phyloP scores from a whole-genome alignment of 495 filamentous ascomycete species.

The Aspergillus conjunctus region DNA sequence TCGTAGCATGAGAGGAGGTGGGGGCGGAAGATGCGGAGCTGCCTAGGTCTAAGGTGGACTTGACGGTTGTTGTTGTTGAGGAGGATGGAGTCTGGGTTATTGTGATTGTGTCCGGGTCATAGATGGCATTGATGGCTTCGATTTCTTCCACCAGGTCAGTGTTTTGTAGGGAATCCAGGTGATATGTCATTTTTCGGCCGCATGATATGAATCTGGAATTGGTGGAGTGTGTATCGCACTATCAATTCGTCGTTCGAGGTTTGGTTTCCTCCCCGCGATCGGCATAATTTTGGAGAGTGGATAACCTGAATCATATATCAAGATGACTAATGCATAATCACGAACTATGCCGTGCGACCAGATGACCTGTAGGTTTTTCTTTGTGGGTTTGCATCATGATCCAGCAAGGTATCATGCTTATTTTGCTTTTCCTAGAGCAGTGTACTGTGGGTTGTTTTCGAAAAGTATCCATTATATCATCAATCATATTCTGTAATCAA shows the following conservation, averaged over 20 bases:
- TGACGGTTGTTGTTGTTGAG: conserved; percentile 38
- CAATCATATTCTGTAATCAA: background rate
- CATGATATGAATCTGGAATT: background rate
- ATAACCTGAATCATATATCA: background rate
- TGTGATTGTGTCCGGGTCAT: conserved; percentile 66
- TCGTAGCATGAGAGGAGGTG: conserved; percentile 28
- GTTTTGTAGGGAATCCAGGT: conserved; percentile 43
- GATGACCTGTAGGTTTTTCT: background rate
- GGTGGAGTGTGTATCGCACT: background rate
- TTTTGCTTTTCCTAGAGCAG: too few relatives aligned
- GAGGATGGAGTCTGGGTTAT: conserved; percentile 40
- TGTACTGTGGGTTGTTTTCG: background rate
- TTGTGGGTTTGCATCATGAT: background rate
- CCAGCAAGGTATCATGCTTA: too few relatives aligned
- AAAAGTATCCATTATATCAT: background rate
- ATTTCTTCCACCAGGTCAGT: conserved; percentile 78
- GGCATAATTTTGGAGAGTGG: background rate
- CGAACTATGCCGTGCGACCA: background rate
- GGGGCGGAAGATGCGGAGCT: conserved; percentile 16
- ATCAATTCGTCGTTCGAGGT: background rate
- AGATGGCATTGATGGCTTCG: conserved; percentile 91
- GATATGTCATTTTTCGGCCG: conserved; percentile 16
- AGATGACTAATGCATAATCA: conserved; percentile 9
- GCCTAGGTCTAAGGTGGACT: conserved; percentile 49
- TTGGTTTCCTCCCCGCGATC: conserved; percentile 5